A percentile compares a stretch with the other conserved stretches of the same genome.
phyloP scores from a whole-genome alignment of 2,329 filamentous ascomycete species.

The Pyrenophora graminea region DNA sequence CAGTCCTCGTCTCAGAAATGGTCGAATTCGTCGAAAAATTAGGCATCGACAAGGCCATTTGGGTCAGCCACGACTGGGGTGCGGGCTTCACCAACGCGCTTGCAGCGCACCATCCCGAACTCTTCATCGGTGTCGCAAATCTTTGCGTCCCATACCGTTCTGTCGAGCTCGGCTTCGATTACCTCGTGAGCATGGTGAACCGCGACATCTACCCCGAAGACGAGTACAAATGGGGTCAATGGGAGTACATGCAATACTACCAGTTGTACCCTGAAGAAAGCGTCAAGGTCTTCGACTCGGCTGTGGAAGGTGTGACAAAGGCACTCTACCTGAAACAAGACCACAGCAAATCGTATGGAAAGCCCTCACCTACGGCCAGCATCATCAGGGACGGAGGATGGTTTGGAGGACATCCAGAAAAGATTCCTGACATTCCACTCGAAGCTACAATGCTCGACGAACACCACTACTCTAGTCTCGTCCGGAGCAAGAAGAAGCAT shows the following conservation, averaged over 20 bases:
- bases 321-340: conserved; percentile 29
- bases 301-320: conserved; percentile 32
- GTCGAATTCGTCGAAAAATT: conserved; percentile 48
- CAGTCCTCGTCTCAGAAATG: conserved; percentile 35
- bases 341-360: conserved; percentile 24
- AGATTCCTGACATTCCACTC: conserved; percentile 38
- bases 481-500: conserved; percentile 46
- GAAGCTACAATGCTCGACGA: conserved; percentile 35
- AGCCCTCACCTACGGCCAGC: conserved; percentile 26
- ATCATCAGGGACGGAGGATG: conserved; percentile 36
- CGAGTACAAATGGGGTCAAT: conserved; percentile 47
- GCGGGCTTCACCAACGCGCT: conserved; percentile 39
- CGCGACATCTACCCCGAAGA: conserved; percentile 53
- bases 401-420: conserved; percentile 35
- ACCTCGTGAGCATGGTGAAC: conserved; percentile 45
- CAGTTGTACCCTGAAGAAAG: conserved; percentile 24
- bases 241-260: conserved; percentile 43
- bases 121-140: conserved; percentile 33
- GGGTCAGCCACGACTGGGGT: conserved; percentile 56
- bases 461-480: conserved; percentile 31
- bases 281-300: conserved; percentile 25
- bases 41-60: conserved; percentile 49
- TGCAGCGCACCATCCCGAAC: conserved; percentile 39
- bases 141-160: conserved; percentile 49
- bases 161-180: conserved; percentile 49